Evolutionary conservation across 108 stramenopile species (phyloP).

Genomic region (Nitzschia inconspicua): DNA sequence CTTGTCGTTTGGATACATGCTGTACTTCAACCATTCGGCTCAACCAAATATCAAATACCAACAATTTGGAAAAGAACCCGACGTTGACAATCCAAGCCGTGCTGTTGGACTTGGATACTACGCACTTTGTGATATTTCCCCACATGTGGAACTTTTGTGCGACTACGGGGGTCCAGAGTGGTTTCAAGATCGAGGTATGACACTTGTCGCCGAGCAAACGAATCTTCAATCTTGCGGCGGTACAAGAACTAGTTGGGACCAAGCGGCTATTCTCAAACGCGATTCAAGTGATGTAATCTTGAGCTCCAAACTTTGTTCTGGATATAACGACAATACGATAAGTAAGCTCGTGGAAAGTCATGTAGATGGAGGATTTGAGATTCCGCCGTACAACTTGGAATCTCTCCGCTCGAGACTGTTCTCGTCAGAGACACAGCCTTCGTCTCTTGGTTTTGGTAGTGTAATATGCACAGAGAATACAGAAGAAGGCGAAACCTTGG

Average conservation of each 20-base stretch:
- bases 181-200: constrained; percentile 24
- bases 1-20: constrained; percentile 16
- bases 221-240: too few species aligned
- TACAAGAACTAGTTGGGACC: too few species aligned
- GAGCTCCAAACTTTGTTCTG: too few species aligned
- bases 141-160: constrained; percentile 27
- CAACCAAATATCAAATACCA: constrained; percentile 16
- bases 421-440: too few species aligned
- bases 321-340: too few species aligned
- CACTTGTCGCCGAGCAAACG: too few species aligned
- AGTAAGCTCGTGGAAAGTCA: too few species aligned
- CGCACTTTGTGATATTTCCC: constrained; percentile 17
- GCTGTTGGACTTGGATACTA: constrained; percentile 4
- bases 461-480: constrained; percentile 2
- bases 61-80: constrained; percentile 8
- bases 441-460: constrained; percentile 7
- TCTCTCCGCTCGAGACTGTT: too few species aligned
- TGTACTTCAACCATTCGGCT: constrained; percentile 26
- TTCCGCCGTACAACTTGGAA: too few species aligned
- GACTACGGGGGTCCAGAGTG: constrained; percentile 21
- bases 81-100: neutral
- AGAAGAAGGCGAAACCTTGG: constrained; percentile 14
- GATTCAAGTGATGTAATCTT: too few species aligned
- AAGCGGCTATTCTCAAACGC: too few species aligned
- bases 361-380: too few species aligned